Base-by-base conservation (phyloP, 345 rosid genomes). In the Sapria himalayana region DNA sequence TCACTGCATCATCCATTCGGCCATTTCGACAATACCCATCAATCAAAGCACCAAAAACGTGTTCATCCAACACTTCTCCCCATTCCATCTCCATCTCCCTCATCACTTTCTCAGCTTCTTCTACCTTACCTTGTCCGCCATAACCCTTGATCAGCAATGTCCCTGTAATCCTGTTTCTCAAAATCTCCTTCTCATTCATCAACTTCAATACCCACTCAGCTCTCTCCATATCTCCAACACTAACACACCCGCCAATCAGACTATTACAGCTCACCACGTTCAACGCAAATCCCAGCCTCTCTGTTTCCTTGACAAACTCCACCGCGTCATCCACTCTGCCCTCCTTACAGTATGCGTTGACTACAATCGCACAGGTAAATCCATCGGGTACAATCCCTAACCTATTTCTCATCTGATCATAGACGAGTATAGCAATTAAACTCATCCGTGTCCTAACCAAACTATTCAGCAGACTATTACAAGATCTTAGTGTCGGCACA, bases 11-110 rank as follows among this genome's bases (percentile, higher is more conserved):
- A 25, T 37, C 37, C 61, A 75, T 55, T 62, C 39, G 62, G 59
- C 84, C 77, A 48, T 43, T 33, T 22, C 56, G 73, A 60, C 81
- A 78, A 41, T 74, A 85, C 22, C 93, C 96, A 62, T 81, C 76
- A 21, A 81, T 53, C 74, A 85, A 57, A 22, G 68, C 73, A 49
- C 94, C 81, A 15, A 77, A 85, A 38, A 65, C 56, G 51, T 44
- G 61, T 52, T 71, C 84, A 71, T 85, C 86, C 13, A 54, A 61
- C 15, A 43, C 49, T 32, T 59, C 46, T 37, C 51, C 45, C 37
- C 43, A 45, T 37, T 65, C 63, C 35, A 46, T 36, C 61, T 50
- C 59, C 13, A 71, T 60, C 20, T 37, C 56, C 20, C 44, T 34
- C 25, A 78, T 48, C 61, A 73, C 49, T 20, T 51, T 59, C 47